Evolutionary conservation across 805 yeast genomes (phyloP).

Genomic region (Candida anglica): DNA sequence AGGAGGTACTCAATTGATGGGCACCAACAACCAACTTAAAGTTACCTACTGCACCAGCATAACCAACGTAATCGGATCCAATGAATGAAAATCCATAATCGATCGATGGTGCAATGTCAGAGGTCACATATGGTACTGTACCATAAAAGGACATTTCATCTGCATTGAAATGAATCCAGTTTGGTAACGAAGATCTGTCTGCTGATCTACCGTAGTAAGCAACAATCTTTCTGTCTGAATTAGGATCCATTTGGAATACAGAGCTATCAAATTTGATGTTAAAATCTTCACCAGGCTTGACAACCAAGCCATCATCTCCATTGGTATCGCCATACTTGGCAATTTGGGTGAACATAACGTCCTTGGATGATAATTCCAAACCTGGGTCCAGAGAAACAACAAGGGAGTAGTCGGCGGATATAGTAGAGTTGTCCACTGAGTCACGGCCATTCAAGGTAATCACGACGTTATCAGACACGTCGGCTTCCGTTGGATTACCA

Average conservation of each 20-base stretch:
- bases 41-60: conserved; percentile 61
- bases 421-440: conserved; percentile 39
- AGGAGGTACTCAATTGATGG: conserved; percentile 69
- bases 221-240: conserved; percentile 46
- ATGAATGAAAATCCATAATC: conserved; percentile 66
- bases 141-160: conserved; percentile 70
- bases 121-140: conserved; percentile 81
- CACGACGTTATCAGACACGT: conserved; percentile 38
- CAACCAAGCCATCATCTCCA: conserved; percentile 69
- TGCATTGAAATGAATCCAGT: conserved; percentile 76
- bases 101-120: conserved; percentile 84
- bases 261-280: conserved; percentile 57
- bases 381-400: conserved; percentile 58
- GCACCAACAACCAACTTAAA: conserved; percentile 85
- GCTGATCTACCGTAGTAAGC: conserved; percentile 79
- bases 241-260: conserved; percentile 47
- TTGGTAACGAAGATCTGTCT: conserved; percentile 85
- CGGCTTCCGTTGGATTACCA: conserved; percentile 59
- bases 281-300: conserved; percentile 67
- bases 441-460: conserved; percentile 66
- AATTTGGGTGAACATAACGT: conserved; percentile 49
- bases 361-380: conserved; percentile 42
- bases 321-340: conserved; percentile 69
- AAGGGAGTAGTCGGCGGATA: conserved; percentile 51
- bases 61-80: conserved; percentile 77